Conservation (phyloP, 768 basidiomycete species). For the Tulasnella sp. region DNA sequence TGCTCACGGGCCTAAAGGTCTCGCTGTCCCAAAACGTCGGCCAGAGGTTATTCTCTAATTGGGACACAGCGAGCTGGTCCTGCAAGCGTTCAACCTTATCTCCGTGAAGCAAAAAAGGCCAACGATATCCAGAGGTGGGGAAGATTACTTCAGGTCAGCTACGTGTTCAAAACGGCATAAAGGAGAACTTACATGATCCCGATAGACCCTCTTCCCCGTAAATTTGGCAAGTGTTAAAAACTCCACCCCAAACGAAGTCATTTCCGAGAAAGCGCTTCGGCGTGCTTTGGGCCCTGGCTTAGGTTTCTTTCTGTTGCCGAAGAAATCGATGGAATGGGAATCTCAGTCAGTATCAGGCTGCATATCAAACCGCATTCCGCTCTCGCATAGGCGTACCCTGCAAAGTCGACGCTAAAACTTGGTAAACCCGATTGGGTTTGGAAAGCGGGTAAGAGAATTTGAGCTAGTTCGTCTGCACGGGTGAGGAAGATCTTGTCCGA, state of each 20-base stretch:
- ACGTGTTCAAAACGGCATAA: no score
- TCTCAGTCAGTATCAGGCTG: background rate
- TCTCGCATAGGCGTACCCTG: constrained; percentile 43
- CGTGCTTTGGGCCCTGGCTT: constrained; percentile 35
- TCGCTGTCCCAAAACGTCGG: constrained; percentile 55
- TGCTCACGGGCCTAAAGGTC: constrained; percentile 37
- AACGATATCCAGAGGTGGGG: background rate
- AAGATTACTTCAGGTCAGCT: no score
- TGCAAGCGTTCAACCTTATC: constrained; percentile 46
- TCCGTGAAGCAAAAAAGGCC: background rate
- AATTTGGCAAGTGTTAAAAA: constrained; percentile 77
- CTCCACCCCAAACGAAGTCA: constrained; percentile 77
- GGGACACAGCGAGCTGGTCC: constrained; percentile 46
- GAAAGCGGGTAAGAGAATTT: constrained; percentile 69
- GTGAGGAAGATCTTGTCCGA: constrained; percentile 40
- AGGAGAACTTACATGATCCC: background rate
- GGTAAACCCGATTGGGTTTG: constrained; percentile 68
- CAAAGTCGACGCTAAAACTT: constrained; percentile 62
- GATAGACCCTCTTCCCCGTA: constrained; percentile 56
- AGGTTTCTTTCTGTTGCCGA: background rate
- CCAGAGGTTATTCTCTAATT: constrained; percentile 49
- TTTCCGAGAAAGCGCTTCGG: constrained; percentile 54
- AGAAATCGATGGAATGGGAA: background rate
- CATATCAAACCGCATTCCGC: background rate
- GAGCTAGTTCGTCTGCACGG: constrained; percentile 54